These are phyloP conservation scores for Coemansia sp. DNA, from an alignment of 371 early-diverging fungal genomes.

Conservation along the genomic window DNA sequence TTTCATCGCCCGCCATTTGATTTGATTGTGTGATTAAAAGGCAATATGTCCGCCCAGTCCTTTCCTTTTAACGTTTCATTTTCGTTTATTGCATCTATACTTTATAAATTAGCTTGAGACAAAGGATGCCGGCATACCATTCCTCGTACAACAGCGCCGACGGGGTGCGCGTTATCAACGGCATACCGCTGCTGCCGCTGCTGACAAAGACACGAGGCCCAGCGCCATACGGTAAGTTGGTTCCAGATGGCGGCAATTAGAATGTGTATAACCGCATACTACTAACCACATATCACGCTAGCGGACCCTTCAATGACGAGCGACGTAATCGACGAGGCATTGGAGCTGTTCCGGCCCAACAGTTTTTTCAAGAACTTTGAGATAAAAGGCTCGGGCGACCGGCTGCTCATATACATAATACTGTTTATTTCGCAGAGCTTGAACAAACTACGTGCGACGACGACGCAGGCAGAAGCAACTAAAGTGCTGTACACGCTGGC, in stretches of 20 bases:
- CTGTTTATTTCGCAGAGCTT: slow-evolving; percentile 90
- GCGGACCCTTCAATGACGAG: slow-evolving; percentile 62
- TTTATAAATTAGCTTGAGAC: background rate
- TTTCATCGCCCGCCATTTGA: background rate
- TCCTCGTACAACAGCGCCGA: slow-evolving; percentile 78
- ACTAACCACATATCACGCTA: background rate
- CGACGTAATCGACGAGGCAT: slow-evolving; percentile 92
- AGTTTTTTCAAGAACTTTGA: slow-evolving; percentile 97
- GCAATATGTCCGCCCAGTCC: background rate
- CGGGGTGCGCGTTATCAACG: slow-evolving; percentile 71
- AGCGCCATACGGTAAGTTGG: slow-evolving; percentile 62
- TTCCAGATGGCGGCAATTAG: background rate
- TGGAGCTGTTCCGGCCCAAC: slow-evolving; percentile 92
- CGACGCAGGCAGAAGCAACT: slow-evolving; percentile 66
- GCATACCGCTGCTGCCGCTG: slow-evolving; percentile 84
- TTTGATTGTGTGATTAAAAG: background rate
- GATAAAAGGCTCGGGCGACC: slow-evolving; percentile 89
- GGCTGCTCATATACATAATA: slow-evolving; percentile 89
- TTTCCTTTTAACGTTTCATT: background rate
- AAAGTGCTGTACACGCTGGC: slow-evolving; percentile 81
- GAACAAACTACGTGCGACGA: slow-evolving; percentile 64
- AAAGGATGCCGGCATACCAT: slow-evolving; percentile 81
- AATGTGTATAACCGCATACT: background rate
- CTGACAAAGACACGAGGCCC: slow-evolving; percentile 86
- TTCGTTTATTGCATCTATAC: background rate